phyloP scores from a whole-genome alignment of 139 green algal species.

The Ettlia oleoabundans region DNA sequence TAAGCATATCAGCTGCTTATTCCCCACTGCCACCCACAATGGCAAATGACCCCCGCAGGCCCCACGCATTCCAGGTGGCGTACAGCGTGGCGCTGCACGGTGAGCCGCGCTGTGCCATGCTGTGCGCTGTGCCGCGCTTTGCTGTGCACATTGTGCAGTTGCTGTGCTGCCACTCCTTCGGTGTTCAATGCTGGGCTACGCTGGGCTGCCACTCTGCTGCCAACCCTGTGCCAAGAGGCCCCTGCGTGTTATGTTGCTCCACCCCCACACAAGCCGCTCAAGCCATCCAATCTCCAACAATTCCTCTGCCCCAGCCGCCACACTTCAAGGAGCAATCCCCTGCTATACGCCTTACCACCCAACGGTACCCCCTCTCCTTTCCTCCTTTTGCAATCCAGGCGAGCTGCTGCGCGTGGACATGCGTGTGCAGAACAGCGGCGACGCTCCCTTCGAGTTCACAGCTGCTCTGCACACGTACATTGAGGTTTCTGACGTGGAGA shows the following conservation, averaged over 20 bases:
- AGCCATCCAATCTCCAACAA: too few relatives aligned
- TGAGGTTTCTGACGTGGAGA: slow-evolving; percentile 80
- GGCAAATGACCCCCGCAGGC: slow-evolving; percentile 72
- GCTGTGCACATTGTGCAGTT: neutral
- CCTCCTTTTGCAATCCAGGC: too few relatives aligned
- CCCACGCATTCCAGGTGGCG: slow-evolving; percentile 83
- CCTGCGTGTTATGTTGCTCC: too few relatives aligned
- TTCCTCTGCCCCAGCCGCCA: too few relatives aligned
- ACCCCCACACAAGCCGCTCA: too few relatives aligned
- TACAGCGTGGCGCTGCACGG: slow-evolving; percentile 82
- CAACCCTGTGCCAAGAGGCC: too few relatives aligned
- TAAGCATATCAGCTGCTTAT: too few relatives aligned
- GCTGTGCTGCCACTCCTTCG: neutral
- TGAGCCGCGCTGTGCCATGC: neutral
- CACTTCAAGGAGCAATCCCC: too few relatives aligned
- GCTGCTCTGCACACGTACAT: slow-evolving; percentile 86
- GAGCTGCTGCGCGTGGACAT: slow-evolving; percentile 84
- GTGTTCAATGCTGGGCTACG: neutral
- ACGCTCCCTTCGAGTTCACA: slow-evolving; percentile 91
- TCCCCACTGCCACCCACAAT: slow-evolving; percentile 81
- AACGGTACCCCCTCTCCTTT: neutral
- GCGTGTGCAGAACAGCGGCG: slow-evolving; percentile 87
- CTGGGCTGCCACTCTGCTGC: too few relatives aligned
- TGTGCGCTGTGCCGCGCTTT: neutral
- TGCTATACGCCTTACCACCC: too few relatives aligned